A percentile compares a stretch with the other conserved stretches of the same genome.
Evolutionary conservation across 177 flowering plant genomes (phyloP).

Genomic region (Vitis hybrid): DNA sequence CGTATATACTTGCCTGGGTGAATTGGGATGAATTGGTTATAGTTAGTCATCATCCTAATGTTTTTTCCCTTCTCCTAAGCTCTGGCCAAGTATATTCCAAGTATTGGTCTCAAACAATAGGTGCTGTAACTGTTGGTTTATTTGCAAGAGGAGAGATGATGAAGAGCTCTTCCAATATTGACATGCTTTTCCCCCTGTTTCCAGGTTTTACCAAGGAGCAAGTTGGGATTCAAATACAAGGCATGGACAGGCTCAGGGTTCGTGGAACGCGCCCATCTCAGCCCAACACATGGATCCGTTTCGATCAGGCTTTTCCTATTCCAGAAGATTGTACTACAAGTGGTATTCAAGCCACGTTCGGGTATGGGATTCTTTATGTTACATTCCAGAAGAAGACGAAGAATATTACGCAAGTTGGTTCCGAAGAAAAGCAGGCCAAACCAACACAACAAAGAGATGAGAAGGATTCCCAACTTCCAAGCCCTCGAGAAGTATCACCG

Average conservation of each 20-base stretch:
- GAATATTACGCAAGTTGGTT: too few relatives aligned
- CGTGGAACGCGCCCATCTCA: neutral
- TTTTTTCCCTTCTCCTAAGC: too few relatives aligned
- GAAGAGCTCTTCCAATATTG: neutral
- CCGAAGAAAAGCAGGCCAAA: too few relatives aligned
- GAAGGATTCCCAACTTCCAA: too few relatives aligned
- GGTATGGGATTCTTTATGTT: conserved; percentile 15
- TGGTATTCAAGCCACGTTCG: conserved; percentile 15
- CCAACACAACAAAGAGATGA: too few relatives aligned
- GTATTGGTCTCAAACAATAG: too few relatives aligned
- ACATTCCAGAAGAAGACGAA: conserved; percentile 14
- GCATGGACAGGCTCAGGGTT: neutral
- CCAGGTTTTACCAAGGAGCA: conserved; percentile 28
- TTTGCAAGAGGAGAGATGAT: neutral
- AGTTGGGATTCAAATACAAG: neutral
- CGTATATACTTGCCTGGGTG: too few relatives aligned
- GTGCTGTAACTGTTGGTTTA: neutral
- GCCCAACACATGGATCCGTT: neutral
- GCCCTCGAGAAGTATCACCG: too few relatives aligned
- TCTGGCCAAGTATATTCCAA: too few relatives aligned
- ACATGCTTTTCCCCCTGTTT: too few relatives aligned
- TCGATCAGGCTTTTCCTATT: conserved; percentile 16
- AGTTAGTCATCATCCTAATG: too few relatives aligned
- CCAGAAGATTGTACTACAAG: conserved; percentile 20
- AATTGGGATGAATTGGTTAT: too few relatives aligned